phyloP scores from a whole-genome alignment of 2,329 filamentous ascomycete genomes.

The Aschersonia sp. region DNA sequence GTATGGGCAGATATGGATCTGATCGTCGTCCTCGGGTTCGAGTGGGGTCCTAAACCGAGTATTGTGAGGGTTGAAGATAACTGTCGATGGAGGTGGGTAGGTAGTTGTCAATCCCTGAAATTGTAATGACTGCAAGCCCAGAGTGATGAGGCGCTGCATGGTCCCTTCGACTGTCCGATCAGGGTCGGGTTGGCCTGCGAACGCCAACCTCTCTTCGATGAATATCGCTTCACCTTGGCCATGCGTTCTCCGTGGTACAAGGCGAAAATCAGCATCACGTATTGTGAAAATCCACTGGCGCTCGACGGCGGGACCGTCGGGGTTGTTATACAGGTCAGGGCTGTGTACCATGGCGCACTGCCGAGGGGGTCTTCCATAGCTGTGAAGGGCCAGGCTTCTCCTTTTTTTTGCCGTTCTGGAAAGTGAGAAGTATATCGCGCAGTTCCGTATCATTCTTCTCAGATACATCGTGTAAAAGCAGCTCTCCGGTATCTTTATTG shows the following conservation, averaged over 20 bases:
- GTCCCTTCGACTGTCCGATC: not conserved
- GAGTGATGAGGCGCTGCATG: not conserved
- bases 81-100: not conserved
- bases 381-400: not conserved
- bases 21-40: not conserved
- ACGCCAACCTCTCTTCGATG: not conserved
- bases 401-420: not conserved
- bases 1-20: too few species aligned
- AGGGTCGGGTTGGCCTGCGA: not conserved
- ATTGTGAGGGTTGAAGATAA: not conserved
- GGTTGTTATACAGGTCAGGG: not conserved
- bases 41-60: not conserved
- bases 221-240: not conserved
- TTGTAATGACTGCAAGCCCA: not conserved
- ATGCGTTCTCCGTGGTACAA: not conserved
- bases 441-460: constrained; percentile 1
- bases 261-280: not conserved
- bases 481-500: constrained; percentile 1
- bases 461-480: constrained; percentile 1
- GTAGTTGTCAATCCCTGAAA: not conserved
- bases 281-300: not conserved
- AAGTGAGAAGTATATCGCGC: not conserved
- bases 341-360: constrained; percentile 1
- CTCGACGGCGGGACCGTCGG: not conserved
- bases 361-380: not conserved